Evolutionary conservation across 805 yeast genomes (phyloP), one percentile per base, ranked within the genome.

Genomic region (Candida incommunis): DNA sequence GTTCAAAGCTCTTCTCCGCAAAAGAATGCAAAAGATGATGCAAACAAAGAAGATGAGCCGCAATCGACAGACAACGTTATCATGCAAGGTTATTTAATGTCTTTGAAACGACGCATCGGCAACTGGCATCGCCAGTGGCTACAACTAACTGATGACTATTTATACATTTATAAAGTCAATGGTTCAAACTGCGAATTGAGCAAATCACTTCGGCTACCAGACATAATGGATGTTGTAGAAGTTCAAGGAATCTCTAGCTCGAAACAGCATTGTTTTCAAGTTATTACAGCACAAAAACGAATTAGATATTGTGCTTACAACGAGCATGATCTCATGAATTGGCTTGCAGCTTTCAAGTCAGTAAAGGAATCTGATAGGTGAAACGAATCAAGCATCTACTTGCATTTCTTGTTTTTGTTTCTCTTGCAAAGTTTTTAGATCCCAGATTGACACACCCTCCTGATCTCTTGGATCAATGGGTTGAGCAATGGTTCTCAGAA

Each of bases 401-500:
- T 16, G 37, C 13, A 9, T 16, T 18, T 31, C 37, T 16, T 31
- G 18, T 16, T 31, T 31, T 31, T 31, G 37, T n/a, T 31, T 31
- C 20, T 31, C 37, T 18, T 11, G 20, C 18, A 31, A 18, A 5
- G 37, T 31, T n/a, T 78, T 81, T 23, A 78, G 50, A 47, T 80
- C 81, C 98, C 97, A 90, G 15, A 92, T 95, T 5, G 95, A 82
- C 2, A 88, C 81, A 44, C 96, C 96, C 55, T 87, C 95, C 60
- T 83, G 94, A 58, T 90, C 96, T 50, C 81, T 78, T 1, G 84
- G 82, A 58, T 87, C 78, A 0, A 84, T 70, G 0, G 97, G 97
- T 62, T 92, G 99, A 0, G 98, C 97, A 75, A 88, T 76, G 1
- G 87, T 80, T 54, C 97, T 70, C 59, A 92, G 68, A 58, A 92